Evolutionary conservation across 106 monocot genomes (phyloP).

Genomic region (Dioscorea alata): DNA sequence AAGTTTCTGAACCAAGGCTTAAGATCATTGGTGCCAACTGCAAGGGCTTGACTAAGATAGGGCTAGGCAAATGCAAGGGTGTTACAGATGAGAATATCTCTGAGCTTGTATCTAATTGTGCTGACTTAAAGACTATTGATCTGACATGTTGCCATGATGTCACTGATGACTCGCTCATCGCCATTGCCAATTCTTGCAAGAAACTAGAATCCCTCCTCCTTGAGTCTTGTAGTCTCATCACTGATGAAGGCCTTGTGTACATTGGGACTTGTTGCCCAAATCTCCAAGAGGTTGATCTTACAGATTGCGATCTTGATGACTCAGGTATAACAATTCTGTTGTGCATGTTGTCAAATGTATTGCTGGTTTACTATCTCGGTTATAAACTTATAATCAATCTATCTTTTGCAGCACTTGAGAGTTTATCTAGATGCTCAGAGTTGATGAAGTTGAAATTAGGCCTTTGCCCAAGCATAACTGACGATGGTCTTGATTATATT

Average conservation of each 20-base stretch:
- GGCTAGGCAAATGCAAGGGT: slow-evolving; percentile 73
- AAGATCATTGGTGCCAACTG: slow-evolving; percentile 41
- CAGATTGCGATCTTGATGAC: slow-evolving; percentile 66
- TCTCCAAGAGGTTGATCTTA: slow-evolving; percentile 81
- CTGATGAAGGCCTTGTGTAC: slow-evolving; percentile 58
- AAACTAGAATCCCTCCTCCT: slow-evolving; percentile 42
- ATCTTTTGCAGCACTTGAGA: slow-evolving; percentile 56
- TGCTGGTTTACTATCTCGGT: background rate
- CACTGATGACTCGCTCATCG: slow-evolving; percentile 45
- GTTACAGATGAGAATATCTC: slow-evolving; percentile 66
- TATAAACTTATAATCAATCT: background rate
- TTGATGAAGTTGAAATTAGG: slow-evolving; percentile 63
- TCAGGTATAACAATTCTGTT: slow-evolving; percentile 21
- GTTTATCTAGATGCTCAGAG: slow-evolving; percentile 55
- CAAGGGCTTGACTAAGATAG: slow-evolving; percentile 64
- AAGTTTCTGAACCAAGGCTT: slow-evolving; percentile 45
- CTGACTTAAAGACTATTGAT: slow-evolving; percentile 45
- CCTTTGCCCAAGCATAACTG: slow-evolving; percentile 52
- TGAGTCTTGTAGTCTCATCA: slow-evolving; percentile 67
- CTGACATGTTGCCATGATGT: slow-evolving; percentile 74
- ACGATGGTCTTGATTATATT: slow-evolving; percentile 52
- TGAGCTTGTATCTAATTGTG: slow-evolving; percentile 41
- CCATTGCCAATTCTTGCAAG: slow-evolving; percentile 47
- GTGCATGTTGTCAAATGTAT: background rate
- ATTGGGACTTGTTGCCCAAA: slow-evolving; percentile 35